Conservation (phyloP, 179 eudicot species). For the Nepenthes alata region DNA sequence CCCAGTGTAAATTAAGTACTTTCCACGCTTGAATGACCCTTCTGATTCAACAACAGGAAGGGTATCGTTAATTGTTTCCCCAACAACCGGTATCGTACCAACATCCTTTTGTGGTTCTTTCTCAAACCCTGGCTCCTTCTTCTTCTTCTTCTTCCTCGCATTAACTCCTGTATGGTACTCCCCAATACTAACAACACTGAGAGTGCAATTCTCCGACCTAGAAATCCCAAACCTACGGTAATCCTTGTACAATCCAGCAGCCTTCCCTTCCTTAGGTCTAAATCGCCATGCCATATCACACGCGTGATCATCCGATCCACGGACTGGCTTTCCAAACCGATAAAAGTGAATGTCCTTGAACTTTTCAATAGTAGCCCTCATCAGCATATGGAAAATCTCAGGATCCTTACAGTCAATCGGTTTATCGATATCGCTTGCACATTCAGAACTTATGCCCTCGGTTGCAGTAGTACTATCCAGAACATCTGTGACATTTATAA, state of each 20-base stretch:
- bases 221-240: constrained; percentile 54
- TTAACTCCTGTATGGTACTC: constrained; percentile 78
- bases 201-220: constrained; percentile 51
- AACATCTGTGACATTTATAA: constrained; percentile 44
- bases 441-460: constrained; percentile 22
- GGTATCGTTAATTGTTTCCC: constrained; percentile 64
- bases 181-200: constrained; percentile 52
- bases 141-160: constrained; percentile 68
- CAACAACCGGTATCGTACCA: constrained; percentile 50
- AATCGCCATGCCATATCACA: constrained; percentile 99
- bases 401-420: constrained; percentile 81
- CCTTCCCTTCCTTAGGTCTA: constrained; percentile 87
- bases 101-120: constrained; percentile 29
- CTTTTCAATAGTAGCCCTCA: constrained; percentile 85
- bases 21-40: constrained; percentile 44
- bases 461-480: constrained; percentile 21
- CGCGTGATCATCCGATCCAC: constrained; percentile 46
- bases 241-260: constrained; percentile 58
- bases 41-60: constrained; percentile 78
- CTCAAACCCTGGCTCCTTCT: constrained; percentile 51
- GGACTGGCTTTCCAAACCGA: constrained; percentile 74
- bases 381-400: constrained; percentile 76
- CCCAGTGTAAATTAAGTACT: constrained; percentile 60
- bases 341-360: constrained; percentile 78
- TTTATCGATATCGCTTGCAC: constrained; percentile 45